Evolutionary conservation across 257 asterid species (phyloP), one percentile per base, ranked within the genome.

Genomic region (Nicotiana otophora): DNA sequence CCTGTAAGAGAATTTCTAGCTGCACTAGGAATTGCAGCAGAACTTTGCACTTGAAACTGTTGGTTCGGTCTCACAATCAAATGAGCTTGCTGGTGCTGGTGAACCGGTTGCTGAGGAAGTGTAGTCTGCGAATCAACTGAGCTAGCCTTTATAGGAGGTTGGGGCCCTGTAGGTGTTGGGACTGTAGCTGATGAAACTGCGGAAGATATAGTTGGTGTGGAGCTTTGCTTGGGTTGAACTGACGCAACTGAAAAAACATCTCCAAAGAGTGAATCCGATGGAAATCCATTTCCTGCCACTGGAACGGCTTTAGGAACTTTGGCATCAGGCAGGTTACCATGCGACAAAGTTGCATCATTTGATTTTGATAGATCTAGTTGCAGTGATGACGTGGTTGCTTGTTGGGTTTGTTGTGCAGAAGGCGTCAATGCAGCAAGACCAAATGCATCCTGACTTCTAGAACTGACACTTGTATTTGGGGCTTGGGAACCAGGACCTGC

Each of bases 211-310:
- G 81, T 76, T 30, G 85, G 84, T 14, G 84, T 20, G 46, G 88
- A 84, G 80, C 86, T 89, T 81, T 83, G 88, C 83, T 87, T 89
- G 67, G 91, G 87, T 82, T 83, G 93, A 83, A 89, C 77, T 3
- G 93, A 78, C 58, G 90, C 72, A 17, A 81, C 91, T 62, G 96
- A 89, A 86, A 92, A 90, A 58, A 88, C 91, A 85, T 91, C 93
- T 87, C 92, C 97, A 88, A 89, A 92, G 53, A 83, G 84, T 12
- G 92, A 83, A 88, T 88, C 91, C 2, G 91, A 80, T 34, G 90
- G 83, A 84, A 89, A 83, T 53, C 95, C 97, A 87, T 93, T 93
- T 86, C 92, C 97, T 51, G 91, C 48, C 31, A 90, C 84, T 68
- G 91, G 62, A 86, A 66, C 87, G 77, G 89, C 70, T 86, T 81